phyloP scores from a whole-genome alignment of 257 asterid genomes.

The Capsicum baccatum region DNA sequence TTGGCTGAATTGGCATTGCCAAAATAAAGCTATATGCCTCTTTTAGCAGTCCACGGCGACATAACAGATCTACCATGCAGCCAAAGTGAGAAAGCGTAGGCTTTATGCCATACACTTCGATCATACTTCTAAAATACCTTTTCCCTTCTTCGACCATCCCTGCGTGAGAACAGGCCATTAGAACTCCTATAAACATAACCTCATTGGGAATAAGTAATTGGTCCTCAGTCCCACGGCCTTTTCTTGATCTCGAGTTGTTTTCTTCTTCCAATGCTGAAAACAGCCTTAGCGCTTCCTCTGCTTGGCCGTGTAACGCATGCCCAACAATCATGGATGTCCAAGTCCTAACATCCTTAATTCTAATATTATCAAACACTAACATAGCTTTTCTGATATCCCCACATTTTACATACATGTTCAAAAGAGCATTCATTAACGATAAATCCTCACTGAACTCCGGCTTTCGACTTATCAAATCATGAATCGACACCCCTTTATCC shows the following conservation, averaged over 20 bases:
- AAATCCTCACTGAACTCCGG: conserved; percentile 26
- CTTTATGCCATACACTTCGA: conserved; percentile 32
- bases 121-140: conserved; percentile 34
- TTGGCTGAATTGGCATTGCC: conserved; percentile 39
- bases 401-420: conserved; percentile 44
- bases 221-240: background rate
- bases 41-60: conserved; percentile 38
- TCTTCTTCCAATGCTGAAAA: conserved; percentile 38
- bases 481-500: conserved; percentile 37
- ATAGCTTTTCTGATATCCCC: conserved; percentile 40
- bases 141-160: conserved; percentile 43
- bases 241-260: background rate
- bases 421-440: conserved; percentile 33
- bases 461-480: conserved; percentile 26
- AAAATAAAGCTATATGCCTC: conserved; percentile 40
- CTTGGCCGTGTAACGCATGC: conserved; percentile 44
- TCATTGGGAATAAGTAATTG: conserved; percentile 30
- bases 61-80: conserved; percentile 43
- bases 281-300: conserved; percentile 35
- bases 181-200: conserved; percentile 37
- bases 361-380: conserved; percentile 29
- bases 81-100: conserved; percentile 41
- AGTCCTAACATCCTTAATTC: conserved; percentile 39
- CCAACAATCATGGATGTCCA: conserved; percentile 50
- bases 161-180: conserved; percentile 41